Evolutionary conservation across 2,329 filamentous ascomycete species (phyloP), one percentile per base, ranked within the genome.

Genomic region (Penicillium sp.): DNA sequence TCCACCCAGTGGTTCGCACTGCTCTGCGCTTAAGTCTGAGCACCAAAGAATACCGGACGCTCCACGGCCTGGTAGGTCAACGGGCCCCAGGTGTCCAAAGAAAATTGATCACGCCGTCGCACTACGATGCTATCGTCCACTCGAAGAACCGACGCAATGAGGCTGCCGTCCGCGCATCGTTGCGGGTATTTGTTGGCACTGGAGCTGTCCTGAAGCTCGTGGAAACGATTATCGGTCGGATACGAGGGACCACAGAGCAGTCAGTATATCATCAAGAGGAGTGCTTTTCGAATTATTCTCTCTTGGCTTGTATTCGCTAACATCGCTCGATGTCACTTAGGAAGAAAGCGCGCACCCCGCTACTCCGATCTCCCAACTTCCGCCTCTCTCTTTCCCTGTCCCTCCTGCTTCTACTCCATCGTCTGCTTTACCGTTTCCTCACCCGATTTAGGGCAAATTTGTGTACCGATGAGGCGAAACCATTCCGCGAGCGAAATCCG

Each of bases 401-500:
- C 16, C 85, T 91, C 2, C 92, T 97, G 65, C 84, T 98, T 22
- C 86, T 98, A 46, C 86, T 96, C 63, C 95, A 99, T 75, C 88
- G 95, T 33, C 83, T 97, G 0, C 87, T 98, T 28, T 92, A 94
- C 79, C 91, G 94, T 61, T 97, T 98, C 82, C 91, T 98, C 70
- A 85, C 86, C 28, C 87, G 92, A 30, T 81, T 98, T 46, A 89
- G 94, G 52, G 83, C 85, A 1, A 92, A 92, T 65, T 83, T 99
- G 4, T 86, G 96, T 45, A 88, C 90, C 38, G 85, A 91, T n/a
- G 86, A 91, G 59, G 92, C 93, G 1, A 84, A 85, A 57, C 89
- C 91, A 0, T 97, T 98, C 77, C 86, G 93, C 14, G 82, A 84
- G 59, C 89, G 94, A 57, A 97, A 98, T 71, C 93, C 93, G 0